A percentile compares a stretch with the other conserved stretches of the same genome.
Conservation (phyloP, 495 filamentous ascomycete genomes). For the Penicillium atrosanguineum region DNA sequence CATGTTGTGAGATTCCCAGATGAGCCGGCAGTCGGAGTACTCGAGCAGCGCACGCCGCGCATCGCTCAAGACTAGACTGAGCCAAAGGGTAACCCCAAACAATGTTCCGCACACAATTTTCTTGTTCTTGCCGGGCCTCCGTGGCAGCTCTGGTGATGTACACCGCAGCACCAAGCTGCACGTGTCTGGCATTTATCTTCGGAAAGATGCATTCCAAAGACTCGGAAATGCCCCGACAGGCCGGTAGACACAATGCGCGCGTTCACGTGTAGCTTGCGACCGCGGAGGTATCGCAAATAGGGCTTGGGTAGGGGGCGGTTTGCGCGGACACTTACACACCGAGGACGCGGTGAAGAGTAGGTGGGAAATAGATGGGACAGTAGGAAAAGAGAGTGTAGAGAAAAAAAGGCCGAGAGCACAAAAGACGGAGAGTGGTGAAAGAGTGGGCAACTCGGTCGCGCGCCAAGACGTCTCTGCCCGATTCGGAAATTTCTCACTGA, state of each 20-base stretch:
- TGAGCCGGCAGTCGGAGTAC: background rate
- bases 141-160: background rate
- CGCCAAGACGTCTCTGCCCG: constrained; percentile 26
- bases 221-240: background rate
- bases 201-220: background rate
- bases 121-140: background rate
- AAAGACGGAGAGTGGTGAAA: constrained; percentile 5
- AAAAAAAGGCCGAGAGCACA: background rate
- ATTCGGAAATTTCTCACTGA: constrained; percentile 24
- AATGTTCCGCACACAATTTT: constrained; percentile 1
- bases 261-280: constrained; percentile 8
- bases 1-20: background rate
- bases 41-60: background rate
- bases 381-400: background rate
- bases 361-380: background rate
- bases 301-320: constrained; percentile 6
- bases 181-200: constrained; percentile 5
- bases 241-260: background rate
- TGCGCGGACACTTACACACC: constrained; percentile 21
- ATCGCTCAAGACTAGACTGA: background rate
- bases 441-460: constrained; percentile 20
- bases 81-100: background rate
- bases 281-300: background rate
- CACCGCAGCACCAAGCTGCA: constrained; percentile 3
- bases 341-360: background rate